Evolutionary conservation across 2,329 filamentous ascomycete species (phyloP).

Genomic region (Diaporthe sp.): DNA sequence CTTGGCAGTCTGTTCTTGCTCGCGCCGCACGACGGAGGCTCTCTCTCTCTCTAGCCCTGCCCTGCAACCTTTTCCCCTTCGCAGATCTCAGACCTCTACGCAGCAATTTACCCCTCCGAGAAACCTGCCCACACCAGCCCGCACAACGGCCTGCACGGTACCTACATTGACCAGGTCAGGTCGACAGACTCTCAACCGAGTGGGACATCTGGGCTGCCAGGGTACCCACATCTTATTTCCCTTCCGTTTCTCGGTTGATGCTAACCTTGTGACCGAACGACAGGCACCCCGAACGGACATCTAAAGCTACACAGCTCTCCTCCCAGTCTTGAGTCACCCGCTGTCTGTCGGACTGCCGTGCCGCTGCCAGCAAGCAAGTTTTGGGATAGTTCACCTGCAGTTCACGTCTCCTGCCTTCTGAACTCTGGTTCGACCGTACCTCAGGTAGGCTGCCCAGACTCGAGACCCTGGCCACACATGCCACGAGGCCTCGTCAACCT

Average conservation of each 20-base stretch:
- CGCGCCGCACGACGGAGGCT: slow-evolving; percentile 1
- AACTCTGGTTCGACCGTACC: not conserved
- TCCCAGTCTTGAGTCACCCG: not conserved
- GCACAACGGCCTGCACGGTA: slow-evolving; percentile 2
- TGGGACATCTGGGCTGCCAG: slow-evolving; percentile 28
- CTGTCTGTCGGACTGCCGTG: not conserved
- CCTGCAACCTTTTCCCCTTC: not conserved
- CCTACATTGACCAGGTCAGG: slow-evolving; percentile 5
- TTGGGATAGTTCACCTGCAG: slow-evolving; percentile 1
- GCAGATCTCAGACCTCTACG: not conserved
- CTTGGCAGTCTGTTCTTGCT: not conserved
- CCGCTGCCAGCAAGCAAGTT: not conserved
- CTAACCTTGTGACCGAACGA: slow-evolving; percentile 22
- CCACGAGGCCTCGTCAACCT: slow-evolving; percentile 16
- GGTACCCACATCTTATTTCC: slow-evolving; percentile 32
- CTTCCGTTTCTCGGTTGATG: slow-evolving; percentile 30
- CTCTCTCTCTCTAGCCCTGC: slow-evolving; percentile 2
- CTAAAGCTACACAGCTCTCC: slow-evolving; percentile 13
- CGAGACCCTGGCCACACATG: slow-evolving; percentile 13
- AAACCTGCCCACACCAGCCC: not conserved
- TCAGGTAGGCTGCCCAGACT: slow-evolving; percentile 23
- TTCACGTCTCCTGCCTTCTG: not conserved
- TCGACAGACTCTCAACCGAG: slow-evolving; percentile 15
- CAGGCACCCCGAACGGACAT: slow-evolving; percentile 18
- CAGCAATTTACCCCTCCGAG: slow-evolving; percentile 14